A percentile compares a stretch with the other conserved stretches of the same genome.
Conservation (phyloP, 352 stramenopile species). For the Elongisporangium senticosum region DNA sequence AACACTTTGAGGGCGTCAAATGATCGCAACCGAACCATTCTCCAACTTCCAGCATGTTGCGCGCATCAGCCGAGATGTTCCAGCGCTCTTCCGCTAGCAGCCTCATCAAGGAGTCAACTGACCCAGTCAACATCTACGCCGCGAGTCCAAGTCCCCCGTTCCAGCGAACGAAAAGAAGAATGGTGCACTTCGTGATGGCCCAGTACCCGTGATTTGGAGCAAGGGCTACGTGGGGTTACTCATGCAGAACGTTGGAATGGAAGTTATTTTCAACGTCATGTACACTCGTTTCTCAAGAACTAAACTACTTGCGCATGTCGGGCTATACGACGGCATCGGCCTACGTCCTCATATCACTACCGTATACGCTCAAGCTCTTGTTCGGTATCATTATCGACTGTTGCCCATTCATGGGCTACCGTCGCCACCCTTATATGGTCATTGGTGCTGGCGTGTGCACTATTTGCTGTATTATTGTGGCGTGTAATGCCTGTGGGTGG, state of each 20-base stretch:
- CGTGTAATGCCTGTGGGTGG: slow-evolving; percentile 12
- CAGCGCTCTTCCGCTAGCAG: background rate
- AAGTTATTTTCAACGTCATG: slow-evolving; percentile 41
- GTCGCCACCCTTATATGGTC: slow-evolving; percentile 33
- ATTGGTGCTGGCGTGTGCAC: slow-evolving; percentile 18
- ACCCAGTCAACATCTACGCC: background rate
- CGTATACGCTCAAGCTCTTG: slow-evolving; percentile 33
- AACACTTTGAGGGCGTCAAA: background rate
- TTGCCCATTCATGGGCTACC: slow-evolving; percentile 28
- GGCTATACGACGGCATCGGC: slow-evolving; percentile 33
- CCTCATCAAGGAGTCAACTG: background rate
- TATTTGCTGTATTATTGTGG: slow-evolving; percentile 23
- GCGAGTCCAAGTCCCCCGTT: background rate
- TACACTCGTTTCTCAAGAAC: slow-evolving; percentile 45
- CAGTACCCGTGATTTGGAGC: slow-evolving; percentile 22
- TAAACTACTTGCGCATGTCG: slow-evolving; percentile 55
- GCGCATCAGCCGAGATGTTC: background rate
- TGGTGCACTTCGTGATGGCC: slow-evolving; percentile 39
- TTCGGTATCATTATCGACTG: slow-evolving; percentile 27
- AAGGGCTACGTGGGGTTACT: slow-evolving; percentile 36
- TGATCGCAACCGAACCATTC: background rate
- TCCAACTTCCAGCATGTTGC: background rate
- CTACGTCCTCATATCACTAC: slow-evolving; percentile 23
- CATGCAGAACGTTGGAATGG: slow-evolving; percentile 41
- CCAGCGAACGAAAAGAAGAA: slow-evolving; percentile 16